Evolutionary conservation across 176 grass and related monocot genomes (phyloP), one percentile per base, ranked within the genome.

Genomic region (Musa itinerans): DNA sequence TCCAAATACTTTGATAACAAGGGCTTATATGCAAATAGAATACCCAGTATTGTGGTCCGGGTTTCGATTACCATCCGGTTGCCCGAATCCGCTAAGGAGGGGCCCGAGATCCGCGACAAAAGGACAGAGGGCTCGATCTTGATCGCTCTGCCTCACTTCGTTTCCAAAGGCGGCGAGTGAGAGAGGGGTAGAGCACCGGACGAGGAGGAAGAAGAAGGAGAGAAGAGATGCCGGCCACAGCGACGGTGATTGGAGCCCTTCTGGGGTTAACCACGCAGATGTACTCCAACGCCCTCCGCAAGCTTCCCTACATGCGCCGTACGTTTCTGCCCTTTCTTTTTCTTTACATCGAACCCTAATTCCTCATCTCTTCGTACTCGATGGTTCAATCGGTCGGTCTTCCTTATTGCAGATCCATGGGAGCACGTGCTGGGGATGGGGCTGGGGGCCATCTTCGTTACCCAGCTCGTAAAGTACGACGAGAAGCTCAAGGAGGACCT

Each of bases 251-350:
- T 61, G 95, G 95, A 27, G 88, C 88, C 81, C 88, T 99, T 11
- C 82, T 99, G 82, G 90, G 95, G 10, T 57, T 96, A 27, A 87
- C 90, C 76, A 94, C 90, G 68, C 90, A 94, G 88, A 78, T 99
- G 90, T 99, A 99, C 81, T 99, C 95, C 84, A 99, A 99, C 84
- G 90, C 86, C 84, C 95, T 99, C 69, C 95, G 95, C 71, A 99
- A 99, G 84, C 86, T 99, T 48, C 95, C 95, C n/a, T 94, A 99
- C 86, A 99, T 99, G 95, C 85, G 92, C 83, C 92, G 92, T 96
- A 78, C 43, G 2, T 34, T 67, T 4, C 11, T 26, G 20, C 11
- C 50, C 19, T 70, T 68, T 61, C 12, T 21, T 68, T 1, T 17
- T 2, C 11, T 1, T 27, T 57, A 63, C 13, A 51, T 22, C 6